Evolutionary conservation across 2,329 filamentous ascomycete species (phyloP), one percentile per base, ranked within the genome.

Genomic region (Ophiostoma australiae): DNA sequence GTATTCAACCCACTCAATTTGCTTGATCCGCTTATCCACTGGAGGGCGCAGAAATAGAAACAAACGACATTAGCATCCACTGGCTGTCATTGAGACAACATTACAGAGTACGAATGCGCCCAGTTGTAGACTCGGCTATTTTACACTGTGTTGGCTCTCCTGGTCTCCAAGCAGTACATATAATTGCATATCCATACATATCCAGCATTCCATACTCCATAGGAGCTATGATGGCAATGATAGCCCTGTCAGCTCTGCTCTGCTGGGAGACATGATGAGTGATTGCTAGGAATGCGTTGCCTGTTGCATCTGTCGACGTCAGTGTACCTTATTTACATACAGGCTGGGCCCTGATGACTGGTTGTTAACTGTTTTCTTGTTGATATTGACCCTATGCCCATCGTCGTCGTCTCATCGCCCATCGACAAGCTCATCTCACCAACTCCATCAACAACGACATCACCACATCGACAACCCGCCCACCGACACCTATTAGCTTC

Each of bases 51-150:
- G 52, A 58, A 27, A 58, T 58, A 58, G 27, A 63, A 63, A 63
- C 13, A 31, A 63, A 33, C 23, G 27, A 63, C 27, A 33, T 63
- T 63, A 33, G 27, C 58, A 63, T 63, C 58, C 58, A 63, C 58
- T 63, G 58, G 27, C 13, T 33, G 58, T 63, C 27, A 58, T 55
- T 23, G 23, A 27, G 52, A 58, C n/a, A 58, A 31, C n/a, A n/a
- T n/a, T n/a, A n/a, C 3, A 31, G 27, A 31, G 27, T 31, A 31
- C 27, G 27, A 31, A 31, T n/a, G n/a, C 27, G 3, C 27, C 27
- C 1, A 31, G 27, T 31, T 31, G 27, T 31, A 31, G 27, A 31
- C 27, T 31, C 27, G 27, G 27, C 27, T 31, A 31, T 31, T 31
- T 31, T 31, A 31, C 27, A 31, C 1, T 31, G n/a, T 31, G 27